Base-by-base conservation (phyloP, 768 basidiomycete species). In the Leccinum barrowsii region DNA sequence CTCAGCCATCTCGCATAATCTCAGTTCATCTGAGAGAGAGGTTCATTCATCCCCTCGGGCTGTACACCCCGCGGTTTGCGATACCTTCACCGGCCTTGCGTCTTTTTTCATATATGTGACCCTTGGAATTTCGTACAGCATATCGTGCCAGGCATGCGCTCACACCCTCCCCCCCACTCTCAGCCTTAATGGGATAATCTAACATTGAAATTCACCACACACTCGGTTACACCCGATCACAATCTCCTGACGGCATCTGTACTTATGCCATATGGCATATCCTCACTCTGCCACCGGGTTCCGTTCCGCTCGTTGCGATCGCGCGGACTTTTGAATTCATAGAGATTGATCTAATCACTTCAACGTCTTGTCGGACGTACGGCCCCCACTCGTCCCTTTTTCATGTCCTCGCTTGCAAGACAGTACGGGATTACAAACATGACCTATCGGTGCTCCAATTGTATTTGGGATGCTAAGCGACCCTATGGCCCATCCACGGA, bases 141-240 rank as follows among this genome's bases (percentile, higher is more conserved):
- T 61, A 44, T 48, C 52, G 58, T 63, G 60, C 61, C 57, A 56
- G 60, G 57, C 64, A 61, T 59, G 61, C 59, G 59, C 62, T 52
- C 40, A 50, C 56, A 35, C 57, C 59, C 55, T 55, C 58, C 54
- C 56, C 32, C 51, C 51, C 44, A 5, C 44, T 26, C 54, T 51
- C 42, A 52, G 48, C 57, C 57, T 56, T 62, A 58, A 69, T 64
- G 62, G 57, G 47, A 67, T 57, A 61, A 56, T 58, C 56, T 63
- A 42, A 54, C 65, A 50, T 55, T 40, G 50, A 46, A 34, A 48
- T 59, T 35, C 55, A 34, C 24, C 55, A 52, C 42, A 54, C 22
- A 21, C 26, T 62, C 66, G 68, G 68, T 54, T 66, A 62, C 60
- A 60, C 35, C 70, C 70, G 70, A 66, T 61, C 66, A 70, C 42